phyloP scores from a whole-genome alignment of 2,329 filamentous ascomycete species.

The Scedosporium minutisporum region DNA sequence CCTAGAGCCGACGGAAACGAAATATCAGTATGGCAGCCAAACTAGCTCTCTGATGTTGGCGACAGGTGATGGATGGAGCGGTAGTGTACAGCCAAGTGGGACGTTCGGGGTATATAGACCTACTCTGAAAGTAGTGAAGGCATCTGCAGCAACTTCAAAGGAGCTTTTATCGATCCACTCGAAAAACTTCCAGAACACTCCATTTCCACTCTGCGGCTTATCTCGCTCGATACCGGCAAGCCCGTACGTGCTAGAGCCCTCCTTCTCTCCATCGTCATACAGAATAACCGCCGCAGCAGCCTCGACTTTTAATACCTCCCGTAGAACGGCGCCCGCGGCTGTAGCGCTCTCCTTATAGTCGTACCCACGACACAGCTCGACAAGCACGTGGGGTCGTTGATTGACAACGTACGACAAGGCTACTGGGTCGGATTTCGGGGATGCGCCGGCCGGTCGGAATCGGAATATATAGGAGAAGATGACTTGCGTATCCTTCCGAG shows the following conservation, averaged over 20 bases:
- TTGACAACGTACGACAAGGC: slow-evolving; percentile 84
- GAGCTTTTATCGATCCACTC: slow-evolving; percentile 93
- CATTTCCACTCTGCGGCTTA: slow-evolving; percentile 63
- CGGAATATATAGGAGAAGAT: slow-evolving; percentile 94
- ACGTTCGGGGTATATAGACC: slow-evolving; percentile 15
- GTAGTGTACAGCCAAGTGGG: neutral
- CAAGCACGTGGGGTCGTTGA: slow-evolving; percentile 74
- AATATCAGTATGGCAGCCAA: neutral
- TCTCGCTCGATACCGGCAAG: slow-evolving; percentile 70
- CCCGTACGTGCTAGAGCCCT: slow-evolving; percentile 64
- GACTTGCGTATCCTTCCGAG: slow-evolving; percentile 88
- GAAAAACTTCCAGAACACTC: slow-evolving; percentile 95
- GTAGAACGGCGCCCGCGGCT: slow-evolving; percentile 78
- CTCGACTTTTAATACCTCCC: slow-evolving; percentile 84
- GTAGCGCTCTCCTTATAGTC: slow-evolving; percentile 85
- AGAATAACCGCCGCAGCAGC: slow-evolving; percentile 83
- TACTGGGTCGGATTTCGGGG: slow-evolving; percentile 63
- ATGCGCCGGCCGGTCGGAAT: slow-evolving; percentile 64
- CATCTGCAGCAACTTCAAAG: slow-evolving; percentile 94
- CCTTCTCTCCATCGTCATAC: slow-evolving; percentile 74
- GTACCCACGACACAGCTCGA: slow-evolving; percentile 83
- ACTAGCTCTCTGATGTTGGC: too few species aligned
- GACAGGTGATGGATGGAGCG: too few species aligned
- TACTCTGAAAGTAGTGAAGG: slow-evolving; percentile 94
- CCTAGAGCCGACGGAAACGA: slow-evolving; percentile 39